Percentiles rank a stretch among this genome's conserved stretches.
Conservation (phyloP, 1,284 basidiomycete species). For the Boletus semigastroideus region DNA sequence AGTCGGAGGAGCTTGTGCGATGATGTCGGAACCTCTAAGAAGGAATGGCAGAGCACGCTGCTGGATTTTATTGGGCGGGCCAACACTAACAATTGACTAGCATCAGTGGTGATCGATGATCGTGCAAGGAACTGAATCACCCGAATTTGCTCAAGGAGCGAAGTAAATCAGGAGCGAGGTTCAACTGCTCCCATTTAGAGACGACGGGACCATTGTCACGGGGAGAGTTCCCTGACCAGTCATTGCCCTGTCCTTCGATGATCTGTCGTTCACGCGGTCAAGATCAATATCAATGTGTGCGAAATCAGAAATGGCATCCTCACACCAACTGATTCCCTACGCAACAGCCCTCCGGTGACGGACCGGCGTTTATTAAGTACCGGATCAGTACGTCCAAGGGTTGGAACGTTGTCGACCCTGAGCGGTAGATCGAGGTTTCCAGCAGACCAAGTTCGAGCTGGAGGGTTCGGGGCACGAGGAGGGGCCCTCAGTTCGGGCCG, state of each 20-base stretch:
- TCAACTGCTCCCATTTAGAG: constrained; percentile 95
- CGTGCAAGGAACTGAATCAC: constrained; percentile 45
- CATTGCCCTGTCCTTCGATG: constrained; percentile 51
- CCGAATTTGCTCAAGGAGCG: constrained; percentile 92
- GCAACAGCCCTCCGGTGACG: constrained; percentile 56
- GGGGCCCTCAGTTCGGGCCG: constrained; percentile 57
- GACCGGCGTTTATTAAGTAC: constrained; percentile 73
- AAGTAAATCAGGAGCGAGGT: constrained; percentile 83
- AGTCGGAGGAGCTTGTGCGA: constrained; percentile 97
- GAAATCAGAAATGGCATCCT: constrained; percentile 30
- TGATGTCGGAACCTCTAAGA: constrained; percentile 91
- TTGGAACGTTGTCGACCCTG: constrained; percentile 45
- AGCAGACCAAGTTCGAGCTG: constrained; percentile 79
- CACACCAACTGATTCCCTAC: constrained; percentile 76
- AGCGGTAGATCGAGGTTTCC: constrained; percentile 72
- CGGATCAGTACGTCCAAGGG: constrained; percentile 33
- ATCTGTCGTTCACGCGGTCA: constrained; percentile 38
- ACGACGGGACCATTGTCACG: constrained; percentile 83
- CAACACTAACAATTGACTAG: constrained; percentile 59
- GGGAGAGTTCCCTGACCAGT: constrained; percentile 50
- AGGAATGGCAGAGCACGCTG: constrained; percentile 95
- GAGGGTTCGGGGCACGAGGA: constrained; percentile 62
- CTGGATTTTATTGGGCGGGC: constrained; percentile 98
- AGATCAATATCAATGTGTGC: neutral
- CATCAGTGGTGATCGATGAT: constrained; percentile 14